A percentile compares a stretch with the other conserved stretches of the same genome.
These are phyloP conservation scores for Candida palmyrensis DNA, from an alignment of 805 yeast species.

Conservation along the genomic window DNA sequence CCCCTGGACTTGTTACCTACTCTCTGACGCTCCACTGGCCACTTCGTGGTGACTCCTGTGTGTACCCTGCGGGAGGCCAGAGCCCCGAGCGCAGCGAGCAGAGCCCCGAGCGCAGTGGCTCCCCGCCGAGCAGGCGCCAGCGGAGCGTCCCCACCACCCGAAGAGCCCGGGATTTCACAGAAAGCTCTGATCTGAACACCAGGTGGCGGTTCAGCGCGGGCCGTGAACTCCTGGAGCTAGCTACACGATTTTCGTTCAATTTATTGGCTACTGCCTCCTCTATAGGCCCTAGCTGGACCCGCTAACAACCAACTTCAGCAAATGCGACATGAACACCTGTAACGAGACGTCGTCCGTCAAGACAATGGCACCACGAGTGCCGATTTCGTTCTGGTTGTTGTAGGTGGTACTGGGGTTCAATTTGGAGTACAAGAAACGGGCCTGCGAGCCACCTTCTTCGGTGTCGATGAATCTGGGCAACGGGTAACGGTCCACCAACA, in stretches of 20 bases:
- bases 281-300: constrained; percentile 24
- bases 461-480: constrained; percentile 96
- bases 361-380: constrained; percentile 61
- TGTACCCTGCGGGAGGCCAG: too few species aligned
- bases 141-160: too few species aligned
- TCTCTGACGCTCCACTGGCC: too few species aligned
- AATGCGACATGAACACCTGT: constrained; percentile 92
- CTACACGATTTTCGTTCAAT: not conserved
- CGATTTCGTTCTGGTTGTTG: constrained; percentile 43
- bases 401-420: constrained; percentile 90
- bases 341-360: constrained; percentile 94
- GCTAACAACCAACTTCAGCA: constrained; percentile 82
- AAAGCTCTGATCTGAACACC: too few species aligned
- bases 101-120: too few species aligned
- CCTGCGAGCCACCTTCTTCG: constrained; percentile 98
- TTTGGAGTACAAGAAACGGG: constrained; percentile 91
- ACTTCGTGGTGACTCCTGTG: too few species aligned
- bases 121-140: too few species aligned
- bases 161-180: too few species aligned
- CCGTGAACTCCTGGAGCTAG: too few species aligned
- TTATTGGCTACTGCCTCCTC: not conserved
- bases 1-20: too few species aligned
- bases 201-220: too few species aligned
- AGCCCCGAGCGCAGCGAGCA: too few species aligned
- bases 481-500: constrained; percentile 92